These are phyloP conservation scores for Neurospora hispaniola DNA, from an alignment of 495 filamentous ascomycete genomes.

Conservation along the genomic window DNA sequence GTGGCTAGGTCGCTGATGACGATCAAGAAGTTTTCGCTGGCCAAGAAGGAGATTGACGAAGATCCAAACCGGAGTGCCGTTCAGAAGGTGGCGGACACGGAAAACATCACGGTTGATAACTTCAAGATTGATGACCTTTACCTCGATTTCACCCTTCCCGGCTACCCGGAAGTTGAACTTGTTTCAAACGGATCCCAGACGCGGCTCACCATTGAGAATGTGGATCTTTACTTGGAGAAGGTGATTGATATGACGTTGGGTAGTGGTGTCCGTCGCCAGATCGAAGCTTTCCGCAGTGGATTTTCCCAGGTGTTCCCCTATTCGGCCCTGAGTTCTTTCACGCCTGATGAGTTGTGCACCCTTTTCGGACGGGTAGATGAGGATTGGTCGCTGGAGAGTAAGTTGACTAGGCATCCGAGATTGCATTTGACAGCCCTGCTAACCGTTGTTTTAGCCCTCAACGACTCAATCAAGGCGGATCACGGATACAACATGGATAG, in stretches of 20 bases:
- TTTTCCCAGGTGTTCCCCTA: constrained; percentile 98
- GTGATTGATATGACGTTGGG: constrained; percentile 90
- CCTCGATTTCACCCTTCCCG: constrained; percentile 89
- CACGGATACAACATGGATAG: constrained; percentile 99
- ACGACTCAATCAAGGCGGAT: constrained; percentile 99
- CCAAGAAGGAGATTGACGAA: constrained; percentile 71
- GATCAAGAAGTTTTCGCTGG: constrained; percentile 75
- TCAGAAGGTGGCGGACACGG: constrained; percentile 58
- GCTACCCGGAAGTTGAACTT: constrained; percentile 84
- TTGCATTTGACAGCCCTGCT: constrained; percentile 3
- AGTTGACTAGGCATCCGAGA: constrained; percentile 23
- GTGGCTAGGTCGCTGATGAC: constrained; percentile 78
- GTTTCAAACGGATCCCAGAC: constrained; percentile 60
- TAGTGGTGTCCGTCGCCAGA: constrained; percentile 74
- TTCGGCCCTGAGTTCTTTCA: constrained; percentile 85
- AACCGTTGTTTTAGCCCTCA: constrained; percentile 51
- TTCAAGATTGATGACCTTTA: constrained; percentile 75
- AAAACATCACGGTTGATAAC: constrained; percentile 60
- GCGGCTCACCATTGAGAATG: constrained; percentile 78
- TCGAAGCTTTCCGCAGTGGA: constrained; percentile 81
- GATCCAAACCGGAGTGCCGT: constrained; percentile 49
- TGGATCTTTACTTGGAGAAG: constrained; percentile 73
- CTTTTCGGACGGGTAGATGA: constrained; percentile 91
- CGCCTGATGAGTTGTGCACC: constrained; percentile 91
- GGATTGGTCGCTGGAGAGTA: constrained; percentile 96